These are phyloP conservation scores for Amphicarpaea edgeworthii DNA, from an alignment of 306 rosid species.

Conservation along the genomic window DNA sequence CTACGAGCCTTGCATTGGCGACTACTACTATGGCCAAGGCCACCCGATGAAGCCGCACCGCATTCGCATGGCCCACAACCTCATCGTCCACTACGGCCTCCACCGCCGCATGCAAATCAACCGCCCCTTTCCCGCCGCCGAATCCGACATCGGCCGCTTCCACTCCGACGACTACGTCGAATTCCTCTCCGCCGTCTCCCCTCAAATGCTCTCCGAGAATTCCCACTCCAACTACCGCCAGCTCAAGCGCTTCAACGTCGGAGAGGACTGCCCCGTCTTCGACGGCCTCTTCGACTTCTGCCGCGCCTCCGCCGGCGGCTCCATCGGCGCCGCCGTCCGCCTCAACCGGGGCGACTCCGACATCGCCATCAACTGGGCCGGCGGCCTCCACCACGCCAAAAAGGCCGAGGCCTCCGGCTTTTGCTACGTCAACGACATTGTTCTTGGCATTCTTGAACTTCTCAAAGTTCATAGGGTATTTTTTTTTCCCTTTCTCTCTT, in stretches of 20 bases:
- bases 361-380: constrained; percentile 83
- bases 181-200: constrained; percentile 63
- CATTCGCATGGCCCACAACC: constrained; percentile 81
- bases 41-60: constrained; percentile 88
- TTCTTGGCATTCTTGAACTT: constrained; percentile 87
- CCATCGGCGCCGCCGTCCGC: constrained; percentile 75
- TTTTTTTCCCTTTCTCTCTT: too few species aligned
- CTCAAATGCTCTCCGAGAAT: constrained; percentile 54
- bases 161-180: constrained; percentile 76
- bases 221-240: constrained; percentile 54
- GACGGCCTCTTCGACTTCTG: constrained; percentile 79
- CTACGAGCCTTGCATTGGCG: constrained; percentile 80
- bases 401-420: constrained; percentile 91
- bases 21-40: constrained; percentile 78
- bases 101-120: constrained; percentile 79
- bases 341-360: constrained; percentile 69
- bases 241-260: constrained; percentile 71
- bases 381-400: constrained; percentile 84
- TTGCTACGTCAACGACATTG: constrained; percentile 88
- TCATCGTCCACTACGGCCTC: constrained; percentile 71
- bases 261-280: constrained; percentile 83
- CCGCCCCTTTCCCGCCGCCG: constrained; percentile 65
- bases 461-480: constrained; percentile 84
- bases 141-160: constrained; percentile 61
- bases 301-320: constrained; percentile 75